Conservation (phyloP, 148 eudicot species). For the Camellia lanceoleosa region DNA sequence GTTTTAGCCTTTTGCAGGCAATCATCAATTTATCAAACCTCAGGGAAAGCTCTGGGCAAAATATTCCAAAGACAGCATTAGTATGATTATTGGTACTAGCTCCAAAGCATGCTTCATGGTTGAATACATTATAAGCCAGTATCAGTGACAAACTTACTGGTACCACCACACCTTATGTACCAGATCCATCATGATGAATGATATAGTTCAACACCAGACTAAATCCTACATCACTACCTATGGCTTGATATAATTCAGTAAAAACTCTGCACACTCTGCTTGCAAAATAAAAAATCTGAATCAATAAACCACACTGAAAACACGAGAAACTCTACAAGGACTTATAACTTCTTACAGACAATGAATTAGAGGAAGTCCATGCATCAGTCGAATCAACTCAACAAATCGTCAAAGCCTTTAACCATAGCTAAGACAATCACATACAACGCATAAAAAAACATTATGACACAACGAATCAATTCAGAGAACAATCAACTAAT, state of each 20-base stretch:
- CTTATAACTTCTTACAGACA: background rate
- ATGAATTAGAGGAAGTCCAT: no score
- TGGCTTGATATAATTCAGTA: background rate
- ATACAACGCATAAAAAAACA: background rate
- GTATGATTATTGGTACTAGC: background rate
- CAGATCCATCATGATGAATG: background rate
- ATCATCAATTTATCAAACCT: background rate
- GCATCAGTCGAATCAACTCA: background rate
- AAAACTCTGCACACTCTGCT: background rate
- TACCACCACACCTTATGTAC: background rate
- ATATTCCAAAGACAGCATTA: background rate
- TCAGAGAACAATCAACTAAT: background rate
- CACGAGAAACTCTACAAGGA: background rate
- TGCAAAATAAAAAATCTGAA: background rate
- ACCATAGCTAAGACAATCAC: background rate
- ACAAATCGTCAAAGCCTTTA: background rate
- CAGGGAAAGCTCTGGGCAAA: background rate
- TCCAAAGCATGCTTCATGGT: background rate
- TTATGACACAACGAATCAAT: background rate
- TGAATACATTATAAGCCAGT: background rate
- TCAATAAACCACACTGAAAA: background rate
- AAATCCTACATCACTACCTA: background rate
- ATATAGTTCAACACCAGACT: background rate
- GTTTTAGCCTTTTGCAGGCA: background rate
- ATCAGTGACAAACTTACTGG: background rate